Base-by-base conservation (phyloP, 2,329 filamentous ascomycete genomes). In the Ophiostoma fasciatum region DNA sequence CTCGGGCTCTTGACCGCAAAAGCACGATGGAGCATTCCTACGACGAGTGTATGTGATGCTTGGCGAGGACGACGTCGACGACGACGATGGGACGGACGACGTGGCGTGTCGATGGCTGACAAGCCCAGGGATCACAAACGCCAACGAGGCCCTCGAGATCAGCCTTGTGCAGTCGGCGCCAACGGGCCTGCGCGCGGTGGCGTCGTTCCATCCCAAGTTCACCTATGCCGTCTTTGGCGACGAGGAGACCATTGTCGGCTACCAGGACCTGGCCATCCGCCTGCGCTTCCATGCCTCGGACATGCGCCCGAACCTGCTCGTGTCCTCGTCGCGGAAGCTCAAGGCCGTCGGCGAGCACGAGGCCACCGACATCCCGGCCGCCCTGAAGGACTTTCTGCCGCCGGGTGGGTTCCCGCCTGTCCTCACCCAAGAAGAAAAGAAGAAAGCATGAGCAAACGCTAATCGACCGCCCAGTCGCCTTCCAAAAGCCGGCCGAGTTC, bases 181-280 rank as follows among this genome's bases (percentile, higher is more conserved):
- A 14, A 57, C 57, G 7, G 62, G 63, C 44, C 51, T 69, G 33
- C 72, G 70, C 48, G 70, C 67, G 22, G 60, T 78, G 46, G 67
- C 71, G 19, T 69, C 71, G 20, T 96, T 98, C 56, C 68, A 82
- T 42, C 92, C 90, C 0, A 71, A 73, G 51, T 92, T 87, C 55
- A 94, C 88, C 14, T 94, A 96, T 56, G 65, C 83, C 2, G 80
- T 98, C 44, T 94, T 96, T 48, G 84, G 84, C 49, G 80, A 96
- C n/a, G 78, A 90, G 8, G 85, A 98, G 57, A 71, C 69, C 21
- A 88, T 96, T 45, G 87, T 93, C 48, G 88, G 88, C 26, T 94
- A 94, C 63, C 78, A 84, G 53, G 74, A 75, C 36, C 68, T 94
- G 37, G 74, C 74, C 45, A 78, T 96, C 51, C 71, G 74, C 43